phyloP scores from a whole-genome alignment of 192 early-diverging fungal genomes.

The Coemansia sp. region DNA sequence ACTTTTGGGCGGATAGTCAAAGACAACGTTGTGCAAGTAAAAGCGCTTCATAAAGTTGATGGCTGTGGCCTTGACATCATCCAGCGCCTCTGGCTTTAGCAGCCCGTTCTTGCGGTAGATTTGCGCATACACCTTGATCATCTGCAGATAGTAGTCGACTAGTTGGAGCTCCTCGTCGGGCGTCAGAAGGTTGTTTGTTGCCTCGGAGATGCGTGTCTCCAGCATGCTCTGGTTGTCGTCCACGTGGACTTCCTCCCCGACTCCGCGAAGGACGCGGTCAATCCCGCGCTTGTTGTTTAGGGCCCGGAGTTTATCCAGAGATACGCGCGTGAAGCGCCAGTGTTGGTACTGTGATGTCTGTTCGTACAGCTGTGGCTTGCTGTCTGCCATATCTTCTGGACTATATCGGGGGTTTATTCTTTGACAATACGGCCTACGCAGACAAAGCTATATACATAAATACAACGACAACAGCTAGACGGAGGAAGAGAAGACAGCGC shows the following conservation, averaged over 20 bases:
- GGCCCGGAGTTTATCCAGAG: conserved; percentile 59
- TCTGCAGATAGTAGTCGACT: conserved; percentile 43
- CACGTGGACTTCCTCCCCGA: conserved; percentile 58
- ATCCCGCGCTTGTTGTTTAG: conserved; percentile 59
- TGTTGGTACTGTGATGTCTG: conserved; percentile 73
- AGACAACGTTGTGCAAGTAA: conserved; percentile 73
- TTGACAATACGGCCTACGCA: not conserved
- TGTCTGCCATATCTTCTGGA: not conserved
- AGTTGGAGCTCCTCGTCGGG: conserved; percentile 47
- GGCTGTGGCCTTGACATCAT: conserved; percentile 65
- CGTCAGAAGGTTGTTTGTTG: conserved; percentile 42
- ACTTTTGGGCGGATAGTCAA: conserved; percentile 79
- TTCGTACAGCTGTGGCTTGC: conserved; percentile 57
- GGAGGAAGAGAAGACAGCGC: not conserved
- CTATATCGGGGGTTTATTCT: not conserved
- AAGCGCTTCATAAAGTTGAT: conserved; percentile 82
- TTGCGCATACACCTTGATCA: conserved; percentile 17
- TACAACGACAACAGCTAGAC: not conserved
- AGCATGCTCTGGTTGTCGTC: conserved; percentile 23
- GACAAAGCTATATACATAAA: not conserved
- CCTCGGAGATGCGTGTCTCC: conserved; percentile 40
- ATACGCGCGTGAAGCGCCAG: conserved; percentile 64
- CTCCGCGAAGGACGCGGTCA: conserved; percentile 58
- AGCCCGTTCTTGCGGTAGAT: conserved; percentile 27
- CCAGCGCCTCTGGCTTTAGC: conserved; percentile 30